Evolutionary conservation across 1,139 yeast species (phyloP).

Genomic region (Suhomyces anneliseae): DNA sequence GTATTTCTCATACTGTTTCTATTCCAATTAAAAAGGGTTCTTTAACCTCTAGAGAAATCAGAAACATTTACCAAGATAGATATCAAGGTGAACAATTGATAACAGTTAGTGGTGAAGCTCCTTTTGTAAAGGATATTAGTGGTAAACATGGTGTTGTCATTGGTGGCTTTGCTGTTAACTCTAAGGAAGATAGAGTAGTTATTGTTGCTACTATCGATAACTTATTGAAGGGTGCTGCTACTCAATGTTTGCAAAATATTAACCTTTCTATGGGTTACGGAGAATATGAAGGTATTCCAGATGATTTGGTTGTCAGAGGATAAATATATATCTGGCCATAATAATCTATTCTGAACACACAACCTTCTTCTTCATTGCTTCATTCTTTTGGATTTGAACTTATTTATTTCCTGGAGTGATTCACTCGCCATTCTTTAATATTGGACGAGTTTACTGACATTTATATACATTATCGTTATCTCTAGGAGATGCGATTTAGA

Average conservation of each 20-base stretch:
- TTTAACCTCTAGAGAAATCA: conserved; percentile 76
- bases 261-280: conserved; percentile 87
- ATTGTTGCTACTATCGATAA: conserved; percentile 94
- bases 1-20: conserved; percentile 87
- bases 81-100: conserved; percentile 86
- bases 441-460: no score
- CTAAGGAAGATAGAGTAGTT: conserved; percentile 87
- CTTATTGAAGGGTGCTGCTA: conserved; percentile 95
- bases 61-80: conserved; percentile 83
- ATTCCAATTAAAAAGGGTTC: conserved; percentile 76
- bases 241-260: conserved; percentile 95
- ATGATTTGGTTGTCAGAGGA: conserved; percentile 51
- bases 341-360: not conserved
- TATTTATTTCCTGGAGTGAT: no score
- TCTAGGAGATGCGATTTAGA: no score
- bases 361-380: no score
- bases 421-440: no score
- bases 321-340: not conserved
- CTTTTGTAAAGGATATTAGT: conserved; percentile 84
- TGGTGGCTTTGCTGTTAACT: conserved; percentile 94
- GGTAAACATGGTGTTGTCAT: conserved; percentile 93
- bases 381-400: no score
- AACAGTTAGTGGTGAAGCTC: conserved; percentile 85
- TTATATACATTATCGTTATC: no score
- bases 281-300: conserved; percentile 93